A percentile compares a stretch with the other conserved stretches of the same genome.
Conservation (phyloP, 495 filamentous ascomycete genomes). For the Penicillium desertorum region DNA sequence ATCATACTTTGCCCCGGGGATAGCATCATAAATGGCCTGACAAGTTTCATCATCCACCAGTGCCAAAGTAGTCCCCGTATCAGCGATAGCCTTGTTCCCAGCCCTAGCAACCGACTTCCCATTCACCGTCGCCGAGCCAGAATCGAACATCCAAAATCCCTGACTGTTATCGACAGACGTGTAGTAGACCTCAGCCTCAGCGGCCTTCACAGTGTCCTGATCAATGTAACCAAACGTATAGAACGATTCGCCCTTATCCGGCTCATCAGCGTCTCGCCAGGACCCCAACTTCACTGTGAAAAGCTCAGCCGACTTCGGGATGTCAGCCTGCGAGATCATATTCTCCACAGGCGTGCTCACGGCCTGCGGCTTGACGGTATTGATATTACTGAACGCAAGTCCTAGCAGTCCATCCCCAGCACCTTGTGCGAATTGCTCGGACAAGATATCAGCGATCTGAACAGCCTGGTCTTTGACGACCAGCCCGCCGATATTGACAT, state of each 20-base stretch:
- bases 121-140: slow-evolving; percentile 58
- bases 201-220: slow-evolving; percentile 56
- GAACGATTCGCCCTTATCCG: slow-evolving; percentile 61
- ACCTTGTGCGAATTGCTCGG: slow-evolving; percentile 56
- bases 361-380: slow-evolving; percentile 59
- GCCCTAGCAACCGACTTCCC: slow-evolving; percentile 54
- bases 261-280: slow-evolving; percentile 55
- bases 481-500: slow-evolving; percentile 66
- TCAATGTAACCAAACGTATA: slow-evolving; percentile 83
- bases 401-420: slow-evolving; percentile 73
- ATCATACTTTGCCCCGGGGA: slow-evolving; percentile 67
- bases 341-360: slow-evolving; percentile 74
- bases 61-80: slow-evolving; percentile 75
- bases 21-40: slow-evolving; percentile 66
- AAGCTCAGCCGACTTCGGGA: slow-evolving; percentile 60
- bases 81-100: slow-evolving; percentile 76
- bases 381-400: slow-evolving; percentile 68
- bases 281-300: slow-evolving; percentile 74
- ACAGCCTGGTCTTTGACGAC: slow-evolving; percentile 65
- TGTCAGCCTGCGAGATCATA: slow-evolving; percentile 68
- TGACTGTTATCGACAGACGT: slow-evolving; percentile 64
- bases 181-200: slow-evolving; percentile 59
- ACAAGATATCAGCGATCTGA: slow-evolving; percentile 66
- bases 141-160: slow-evolving; percentile 73
- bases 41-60: slow-evolving; percentile 66